Evolutionary conservation across 768 basidiomycete species (phyloP), one percentile per base, ranked within the genome.

Genomic region (Boletus rufocinnamomeus): DNA sequence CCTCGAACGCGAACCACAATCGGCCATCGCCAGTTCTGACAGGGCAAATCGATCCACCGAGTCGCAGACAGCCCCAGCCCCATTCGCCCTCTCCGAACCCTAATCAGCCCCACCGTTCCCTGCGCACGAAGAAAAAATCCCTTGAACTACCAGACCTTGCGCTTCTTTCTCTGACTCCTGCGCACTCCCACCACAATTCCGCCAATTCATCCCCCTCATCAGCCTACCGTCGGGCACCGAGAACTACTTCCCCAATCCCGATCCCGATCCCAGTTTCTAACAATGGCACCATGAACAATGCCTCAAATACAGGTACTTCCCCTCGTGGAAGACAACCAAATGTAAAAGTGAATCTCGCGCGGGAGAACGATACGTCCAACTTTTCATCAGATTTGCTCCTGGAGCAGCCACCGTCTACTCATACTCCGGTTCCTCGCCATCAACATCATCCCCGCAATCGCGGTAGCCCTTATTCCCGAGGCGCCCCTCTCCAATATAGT

Each of bases 131-230:
- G 79, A 89, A 88, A 74, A 84, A 80, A 68, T 88, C 86, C 0
- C 82, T 91, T 21, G 87, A 91, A 69, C 79, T 91, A 27, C 89
- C 89, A 53, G 89, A 90, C 76, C 84, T 91, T 65, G 81, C 81
- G 14, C 74, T 75, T 58, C 78, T 82, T 62, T 74, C 80, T 46
- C 66, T 82, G 60, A 78, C 81, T 56, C 78, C 79, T 57, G 73
- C 73, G 50, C 63, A 72, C 44, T 74, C 76, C 30, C 67, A 69
- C 56, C 73, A 69, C 45, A 66, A 64, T 57, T 74, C 77, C 47
- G 70, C 75, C 40, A 74, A 76, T 47, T 69, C 74, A 50, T 77
- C 79, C 30, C 77, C 78, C 63, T 76, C 76, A 73, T 73, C 75
- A 23, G 69, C 71, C 32, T 68, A 73, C 63, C 77, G 79, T 64